Base-by-base conservation (phyloP, 2,329 filamentous ascomycete species). In the Nemania abortiva region DNA sequence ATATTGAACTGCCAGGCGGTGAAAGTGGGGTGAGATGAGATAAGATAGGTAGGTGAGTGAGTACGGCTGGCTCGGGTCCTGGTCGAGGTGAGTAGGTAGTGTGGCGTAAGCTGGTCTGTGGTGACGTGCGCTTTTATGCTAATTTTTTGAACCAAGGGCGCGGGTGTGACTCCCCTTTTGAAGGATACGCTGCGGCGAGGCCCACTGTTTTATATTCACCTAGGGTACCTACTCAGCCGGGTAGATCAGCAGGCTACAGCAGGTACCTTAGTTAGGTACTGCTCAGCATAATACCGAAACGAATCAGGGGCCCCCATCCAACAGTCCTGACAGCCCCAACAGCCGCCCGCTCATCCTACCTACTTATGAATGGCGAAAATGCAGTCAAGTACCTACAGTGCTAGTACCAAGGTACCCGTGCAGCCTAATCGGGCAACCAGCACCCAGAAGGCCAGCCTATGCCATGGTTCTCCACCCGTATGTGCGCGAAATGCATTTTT, bases 191-290 rank as follows among this genome's bases (percentile, higher is more conserved):
- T 70, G 72, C 70, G 72, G 74, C 72, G 75, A 77, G 73, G 72
- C 42, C 68, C 75, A 75, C 73, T 75, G 66, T 73, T 76, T 75
- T 77, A 77, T 77, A 77, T 75, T 71, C 72, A 18, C 2, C 45
- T 50, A 50, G 45, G 10, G 10, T 39, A 53, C 15, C 31, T 60
- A 34, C 39, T 18, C 13, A 9, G 2, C 39, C 13, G 13, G 15
- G 39, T 42, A 42, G 39, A 42, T 42, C 22, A 3, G 10, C 31
- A 31, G 50, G 50, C 6, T 27, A 53, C 27, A 10, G 50, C 55
- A 50, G 53, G 39, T 58, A 31, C 54, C 7, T 22, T n/a, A n/a
- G n/a, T n/a, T n/a, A n/a, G n/a, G n/a, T n/a, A 34, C 31, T 56
- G 27, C 29, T 13, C 57, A 20, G 27, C 45, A 20, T 34, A 31